These are phyloP conservation scores for Pyropia haitanensis DNA, from an alignment of 23 red algal species.

Conservation along the genomic window DNA sequence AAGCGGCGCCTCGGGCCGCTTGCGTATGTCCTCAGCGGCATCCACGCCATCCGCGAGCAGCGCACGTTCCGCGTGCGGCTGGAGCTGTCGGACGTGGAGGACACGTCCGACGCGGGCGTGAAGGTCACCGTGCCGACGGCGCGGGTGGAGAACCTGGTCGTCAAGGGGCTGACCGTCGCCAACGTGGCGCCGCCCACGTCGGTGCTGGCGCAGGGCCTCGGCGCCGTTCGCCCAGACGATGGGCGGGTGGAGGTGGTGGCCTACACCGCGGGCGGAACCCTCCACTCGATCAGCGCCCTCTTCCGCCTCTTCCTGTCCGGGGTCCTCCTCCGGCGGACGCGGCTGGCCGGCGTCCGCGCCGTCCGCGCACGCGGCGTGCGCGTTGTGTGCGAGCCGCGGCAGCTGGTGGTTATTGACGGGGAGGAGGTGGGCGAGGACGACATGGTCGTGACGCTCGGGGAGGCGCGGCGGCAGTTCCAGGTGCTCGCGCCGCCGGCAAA, in stretches of 20 bases:
- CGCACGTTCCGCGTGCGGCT: conserved; percentile 9
- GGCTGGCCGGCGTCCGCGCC: conserved; percentile 13
- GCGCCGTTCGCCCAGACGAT: conserved; percentile 31
- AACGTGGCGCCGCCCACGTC: conserved; percentile 44
- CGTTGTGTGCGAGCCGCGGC: conserved; percentile 42
- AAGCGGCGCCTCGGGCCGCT: conserved; percentile 20
- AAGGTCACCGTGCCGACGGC: neutral
- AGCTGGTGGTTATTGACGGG: conserved; percentile 53
- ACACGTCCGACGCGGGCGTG: conserved; percentile 14
- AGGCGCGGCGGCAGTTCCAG: conserved; percentile 2
- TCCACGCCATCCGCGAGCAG: conserved; percentile 17
- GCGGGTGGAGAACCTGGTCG: neutral
- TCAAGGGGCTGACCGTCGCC: conserved; percentile 37
- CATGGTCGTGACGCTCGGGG: conserved; percentile 6
- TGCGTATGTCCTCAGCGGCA: conserved; percentile 22
- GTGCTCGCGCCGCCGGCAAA: conserved; percentile 41
- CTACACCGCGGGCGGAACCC: conserved; percentile 1
- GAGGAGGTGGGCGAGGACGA: conserved; percentile 20
- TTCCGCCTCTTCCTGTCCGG: conserved; percentile 20
- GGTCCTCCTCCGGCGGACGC: conserved; percentile 14
- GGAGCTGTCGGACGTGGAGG: conserved; percentile 7
- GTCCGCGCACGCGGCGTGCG: conserved; percentile 25
- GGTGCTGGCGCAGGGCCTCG: conserved; percentile 49
- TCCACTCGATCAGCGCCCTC: conserved; percentile 24
- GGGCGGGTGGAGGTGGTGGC: conserved; percentile 44